phyloP scores from a whole-genome alignment of 345 rosid genomes.

The Euphorbia pulcherrima region DNA sequence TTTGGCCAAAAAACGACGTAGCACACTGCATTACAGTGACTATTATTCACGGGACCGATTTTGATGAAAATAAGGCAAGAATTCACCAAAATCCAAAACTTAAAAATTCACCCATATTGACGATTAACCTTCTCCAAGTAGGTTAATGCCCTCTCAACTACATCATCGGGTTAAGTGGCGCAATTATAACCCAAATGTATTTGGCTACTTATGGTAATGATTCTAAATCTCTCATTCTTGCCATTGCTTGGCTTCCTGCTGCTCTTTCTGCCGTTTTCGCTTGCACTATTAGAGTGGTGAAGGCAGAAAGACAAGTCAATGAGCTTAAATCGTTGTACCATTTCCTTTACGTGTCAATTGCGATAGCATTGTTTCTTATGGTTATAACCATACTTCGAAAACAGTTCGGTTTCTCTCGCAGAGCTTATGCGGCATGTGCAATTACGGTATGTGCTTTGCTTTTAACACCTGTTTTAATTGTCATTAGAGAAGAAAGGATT shows the following conservation, averaged over 20 bases:
- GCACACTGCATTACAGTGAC: too few relatives aligned
- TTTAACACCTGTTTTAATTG: conserved; percentile 57
- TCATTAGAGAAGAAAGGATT: conserved; percentile 53
- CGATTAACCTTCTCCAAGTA: too few relatives aligned
- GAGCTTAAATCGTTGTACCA: conserved; percentile 58
- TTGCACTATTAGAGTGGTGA: conserved; percentile 53
- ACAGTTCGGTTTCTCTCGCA: conserved; percentile 39
- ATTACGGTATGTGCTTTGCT: conserved; percentile 44
- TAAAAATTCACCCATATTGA: too few relatives aligned
- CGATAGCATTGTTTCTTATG: conserved; percentile 72
- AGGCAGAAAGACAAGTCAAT: conserved; percentile 45
- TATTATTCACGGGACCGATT: too few relatives aligned
- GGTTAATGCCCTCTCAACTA: too few relatives aligned
- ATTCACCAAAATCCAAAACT: too few relatives aligned
- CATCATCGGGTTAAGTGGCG: conserved; percentile 86
- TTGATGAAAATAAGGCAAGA: too few relatives aligned
- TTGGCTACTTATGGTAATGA: conserved; percentile 74
- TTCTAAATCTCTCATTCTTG: conserved; percentile 64
- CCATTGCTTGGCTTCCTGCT: conserved; percentile 82
- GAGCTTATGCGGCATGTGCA: conserved; percentile 48
- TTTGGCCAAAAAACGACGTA: too few relatives aligned
- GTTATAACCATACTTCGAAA: conserved; percentile 53
- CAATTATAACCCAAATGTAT: conserved; percentile 74
- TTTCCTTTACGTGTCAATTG: conserved; percentile 56
- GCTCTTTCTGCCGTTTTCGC: conserved; percentile 67